Percentiles rank a stretch among this genome's conserved stretches.
These are phyloP conservation scores for Penicillium crustosum DNA, from an alignment of 2,329 filamentous ascomycete genomes.

Conservation along the genomic window DNA sequence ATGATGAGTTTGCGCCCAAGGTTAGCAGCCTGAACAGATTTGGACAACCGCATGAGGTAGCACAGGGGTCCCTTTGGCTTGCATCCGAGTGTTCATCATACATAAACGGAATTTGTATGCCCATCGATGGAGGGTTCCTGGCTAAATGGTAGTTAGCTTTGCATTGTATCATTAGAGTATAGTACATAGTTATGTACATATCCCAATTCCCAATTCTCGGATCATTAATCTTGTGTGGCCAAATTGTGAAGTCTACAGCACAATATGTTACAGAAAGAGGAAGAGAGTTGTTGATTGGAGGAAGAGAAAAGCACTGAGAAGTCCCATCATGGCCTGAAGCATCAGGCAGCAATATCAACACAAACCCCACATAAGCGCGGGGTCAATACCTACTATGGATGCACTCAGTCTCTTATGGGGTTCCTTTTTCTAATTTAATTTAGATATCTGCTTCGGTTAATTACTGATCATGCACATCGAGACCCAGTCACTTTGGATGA, in stretches of 20 bases:
- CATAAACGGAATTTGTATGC: conserved; percentile 32
- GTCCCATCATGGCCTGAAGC: too few species aligned
- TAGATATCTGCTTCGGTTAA: neutral
- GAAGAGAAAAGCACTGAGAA: too few species aligned
- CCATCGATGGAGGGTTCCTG: conserved; percentile 32
- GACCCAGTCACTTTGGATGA: neutral
- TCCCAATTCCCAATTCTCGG: too few species aligned
- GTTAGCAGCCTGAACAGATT: conserved; percentile 18
- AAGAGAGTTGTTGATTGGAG: too few species aligned
- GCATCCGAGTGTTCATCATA: conserved; percentile 33
- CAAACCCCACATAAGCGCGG: neutral
- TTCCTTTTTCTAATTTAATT: too few species aligned
- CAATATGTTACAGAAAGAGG: too few species aligned
- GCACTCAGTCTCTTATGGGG: too few species aligned
- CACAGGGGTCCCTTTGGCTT: conserved; percentile 38
- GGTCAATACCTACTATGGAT: neutral
- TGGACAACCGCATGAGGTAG: conserved; percentile 31
- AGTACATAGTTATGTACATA: too few species aligned
- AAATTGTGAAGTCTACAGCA: too few species aligned
- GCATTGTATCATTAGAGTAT: neutral
- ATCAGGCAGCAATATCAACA: too few species aligned
- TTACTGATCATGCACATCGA: neutral
- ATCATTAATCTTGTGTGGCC: too few species aligned
- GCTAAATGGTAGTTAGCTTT: neutral
- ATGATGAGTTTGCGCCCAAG: conserved; percentile 20